Conservation (phyloP, 225 moss, liverwort and hornwort genomes). For the Physcomitrium patens region DNA sequence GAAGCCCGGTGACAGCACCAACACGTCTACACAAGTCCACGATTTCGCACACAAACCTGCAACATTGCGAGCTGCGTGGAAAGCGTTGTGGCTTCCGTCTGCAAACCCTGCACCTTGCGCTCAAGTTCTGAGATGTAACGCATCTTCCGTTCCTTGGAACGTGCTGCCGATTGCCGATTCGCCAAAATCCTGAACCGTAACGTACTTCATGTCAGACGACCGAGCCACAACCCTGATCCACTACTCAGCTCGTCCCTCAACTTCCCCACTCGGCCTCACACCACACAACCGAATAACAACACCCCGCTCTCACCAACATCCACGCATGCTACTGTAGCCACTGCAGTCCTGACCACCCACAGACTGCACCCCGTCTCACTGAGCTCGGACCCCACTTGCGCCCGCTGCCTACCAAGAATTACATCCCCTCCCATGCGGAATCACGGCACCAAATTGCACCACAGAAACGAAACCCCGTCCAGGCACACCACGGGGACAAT, state of each 20-base stretch:
- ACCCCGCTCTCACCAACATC: neutral
- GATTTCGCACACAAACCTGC: constrained; percentile 54
- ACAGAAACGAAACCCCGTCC: too few relatives aligned
- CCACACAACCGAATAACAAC: neutral
- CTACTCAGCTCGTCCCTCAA: too few relatives aligned
- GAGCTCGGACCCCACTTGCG: neutral
- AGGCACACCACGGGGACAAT: too few relatives aligned
- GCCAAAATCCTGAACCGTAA: constrained; percentile 64
- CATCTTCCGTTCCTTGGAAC: constrained; percentile 88
- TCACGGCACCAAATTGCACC: too few relatives aligned
- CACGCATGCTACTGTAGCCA: neutral
- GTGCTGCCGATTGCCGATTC: constrained; percentile 84
- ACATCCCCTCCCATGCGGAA: neutral
- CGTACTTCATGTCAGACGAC: neutral
- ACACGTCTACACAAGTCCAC: neutral
- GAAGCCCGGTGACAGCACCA: neutral
- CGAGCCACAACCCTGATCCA: neutral
- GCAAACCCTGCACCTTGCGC: constrained; percentile 83
- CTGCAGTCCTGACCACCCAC: neutral
- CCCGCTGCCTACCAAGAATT: neutral
- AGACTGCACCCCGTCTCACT: neutral
- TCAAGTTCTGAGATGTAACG: constrained; percentile 84
- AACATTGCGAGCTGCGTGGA: constrained; percentile 84
- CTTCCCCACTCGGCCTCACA: too few relatives aligned
- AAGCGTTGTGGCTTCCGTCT: constrained; percentile 79